Evolutionary conservation across 176 grass and related monocot species (phyloP).

Genomic region (Poa pratensis): DNA sequence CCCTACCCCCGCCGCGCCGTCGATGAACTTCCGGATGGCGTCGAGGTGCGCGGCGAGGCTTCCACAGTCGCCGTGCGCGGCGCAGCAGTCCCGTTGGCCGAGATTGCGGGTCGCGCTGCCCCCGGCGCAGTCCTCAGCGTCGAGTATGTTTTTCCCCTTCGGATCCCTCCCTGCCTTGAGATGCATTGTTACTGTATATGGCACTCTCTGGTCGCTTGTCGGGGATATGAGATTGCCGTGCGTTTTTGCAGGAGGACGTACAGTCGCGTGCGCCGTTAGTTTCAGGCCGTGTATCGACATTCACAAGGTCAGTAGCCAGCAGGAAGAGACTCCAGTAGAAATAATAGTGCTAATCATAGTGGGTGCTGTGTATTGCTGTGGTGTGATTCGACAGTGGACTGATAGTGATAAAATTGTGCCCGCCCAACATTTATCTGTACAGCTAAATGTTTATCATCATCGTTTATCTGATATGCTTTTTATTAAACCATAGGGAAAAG

Average conservation of each 20-base stretch:
- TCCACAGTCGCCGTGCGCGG: background rate
- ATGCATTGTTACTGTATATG: background rate
- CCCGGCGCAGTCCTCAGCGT: constrained; percentile 4
- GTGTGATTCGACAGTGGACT: background rate
- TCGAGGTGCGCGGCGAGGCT: constrained; percentile 36
- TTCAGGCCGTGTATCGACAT: constrained; percentile 95
- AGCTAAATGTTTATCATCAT: background rate
- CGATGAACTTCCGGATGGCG: constrained; percentile 28
- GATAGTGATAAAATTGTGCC: background rate
- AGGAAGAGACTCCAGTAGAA: background rate
- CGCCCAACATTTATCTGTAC: background rate
- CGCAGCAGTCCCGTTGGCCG: background rate
- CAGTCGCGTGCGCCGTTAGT: constrained; percentile 42
- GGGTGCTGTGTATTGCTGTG: background rate
- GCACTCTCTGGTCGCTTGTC: no score
- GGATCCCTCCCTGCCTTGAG: constrained; percentile 15
- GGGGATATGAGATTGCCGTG: constrained; percentile 12
- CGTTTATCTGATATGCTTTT: constrained; percentile 28
- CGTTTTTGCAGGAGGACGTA: constrained; percentile 37
- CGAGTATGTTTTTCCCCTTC: constrained; percentile 30
- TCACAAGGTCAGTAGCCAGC: constrained; percentile 67
- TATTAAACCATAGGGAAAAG: constrained; percentile 62
- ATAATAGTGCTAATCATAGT: background rate
- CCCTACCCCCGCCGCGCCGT: background rate
- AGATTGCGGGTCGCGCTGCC: background rate